These are phyloP conservation scores for Solanum neorickii DNA, from an alignment of 257 asterid genomes.

Conservation along the genomic window DNA sequence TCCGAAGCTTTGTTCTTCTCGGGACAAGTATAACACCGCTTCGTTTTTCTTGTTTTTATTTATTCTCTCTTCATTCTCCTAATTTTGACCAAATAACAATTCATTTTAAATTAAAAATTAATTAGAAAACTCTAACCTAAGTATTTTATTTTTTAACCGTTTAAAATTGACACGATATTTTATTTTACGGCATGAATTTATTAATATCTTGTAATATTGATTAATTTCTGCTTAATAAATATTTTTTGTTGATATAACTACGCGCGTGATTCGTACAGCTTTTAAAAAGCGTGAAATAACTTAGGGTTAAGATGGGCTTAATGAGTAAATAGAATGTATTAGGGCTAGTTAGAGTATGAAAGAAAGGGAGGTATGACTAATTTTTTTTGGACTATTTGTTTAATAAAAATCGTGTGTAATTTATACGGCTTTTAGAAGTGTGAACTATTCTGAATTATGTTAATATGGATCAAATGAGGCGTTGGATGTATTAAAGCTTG, in stretches of 20 bases:
- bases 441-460: background rate
- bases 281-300: background rate
- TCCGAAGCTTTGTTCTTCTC: background rate
- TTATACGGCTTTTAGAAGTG: background rate
- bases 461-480: background rate
- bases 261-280: fast-evolving
- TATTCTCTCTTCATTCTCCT: background rate
- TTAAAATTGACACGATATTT: background rate
- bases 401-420: fast-evolving
- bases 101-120: background rate
- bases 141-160: background rate
- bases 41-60: background rate
- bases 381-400: background rate
- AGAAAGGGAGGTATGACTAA: background rate
- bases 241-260: background rate
- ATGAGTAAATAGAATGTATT: background rate
- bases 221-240: background rate
- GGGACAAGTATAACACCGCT: background rate
- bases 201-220: fast-evolving
- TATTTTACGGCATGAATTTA: fast-evolving
- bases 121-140: background rate
- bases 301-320: background rate
- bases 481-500: background rate
- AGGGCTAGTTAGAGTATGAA: background rate
- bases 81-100: background rate